Conservation (phyloP, 1,284 basidiomycete species). For the Omphalotus olearius region DNA sequence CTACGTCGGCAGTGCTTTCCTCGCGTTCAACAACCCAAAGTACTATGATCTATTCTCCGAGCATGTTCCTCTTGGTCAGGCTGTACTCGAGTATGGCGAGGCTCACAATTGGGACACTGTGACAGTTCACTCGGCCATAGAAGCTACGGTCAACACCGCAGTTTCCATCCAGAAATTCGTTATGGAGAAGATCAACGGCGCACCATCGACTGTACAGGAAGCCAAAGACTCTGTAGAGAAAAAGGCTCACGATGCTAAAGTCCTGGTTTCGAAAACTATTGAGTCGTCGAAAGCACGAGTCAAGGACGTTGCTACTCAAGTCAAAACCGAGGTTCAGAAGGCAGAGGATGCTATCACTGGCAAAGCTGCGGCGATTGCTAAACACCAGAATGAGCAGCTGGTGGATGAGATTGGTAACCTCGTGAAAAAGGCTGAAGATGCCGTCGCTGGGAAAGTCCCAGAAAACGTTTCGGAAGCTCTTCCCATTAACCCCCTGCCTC, state of each 20-base stretch:
- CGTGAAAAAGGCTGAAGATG: slow-evolving; percentile 65
- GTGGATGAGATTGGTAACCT: slow-evolving; percentile 64
- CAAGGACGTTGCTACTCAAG: slow-evolving; percentile 38
- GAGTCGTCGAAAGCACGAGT: slow-evolving; percentile 44
- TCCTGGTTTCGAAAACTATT: slow-evolving; percentile 25
- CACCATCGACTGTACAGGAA: slow-evolving; percentile 29
- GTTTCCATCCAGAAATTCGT: slow-evolving; percentile 49
- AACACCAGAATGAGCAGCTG: slow-evolving; percentile 47
- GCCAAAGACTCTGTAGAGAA: slow-evolving; percentile 36
- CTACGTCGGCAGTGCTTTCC: slow-evolving; percentile 75
- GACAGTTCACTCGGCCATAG: slow-evolving; percentile 54
- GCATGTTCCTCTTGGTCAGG: slow-evolving; percentile 72
- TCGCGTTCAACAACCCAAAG: slow-evolving; percentile 65
- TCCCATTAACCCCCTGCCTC: slow-evolving; percentile 20
- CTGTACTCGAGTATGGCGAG: slow-evolving; percentile 79
- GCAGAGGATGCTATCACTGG: slow-evolving; percentile 32
- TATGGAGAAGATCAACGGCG: slow-evolving; percentile 37
- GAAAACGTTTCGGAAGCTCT: slow-evolving; percentile 1
- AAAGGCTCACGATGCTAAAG: slow-evolving; percentile 33
- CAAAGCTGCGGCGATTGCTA: slow-evolving; percentile 40
- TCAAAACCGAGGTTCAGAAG: slow-evolving; percentile 49
- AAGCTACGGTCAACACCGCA: slow-evolving; percentile 49
- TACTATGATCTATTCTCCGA: slow-evolving; percentile 84
- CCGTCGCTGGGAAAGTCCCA: slow-evolving; percentile 41
- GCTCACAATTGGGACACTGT: slow-evolving; percentile 73